Conservation (phyloP, 148 eudicot genomes). For the Heliosperma pusillum region DNA sequence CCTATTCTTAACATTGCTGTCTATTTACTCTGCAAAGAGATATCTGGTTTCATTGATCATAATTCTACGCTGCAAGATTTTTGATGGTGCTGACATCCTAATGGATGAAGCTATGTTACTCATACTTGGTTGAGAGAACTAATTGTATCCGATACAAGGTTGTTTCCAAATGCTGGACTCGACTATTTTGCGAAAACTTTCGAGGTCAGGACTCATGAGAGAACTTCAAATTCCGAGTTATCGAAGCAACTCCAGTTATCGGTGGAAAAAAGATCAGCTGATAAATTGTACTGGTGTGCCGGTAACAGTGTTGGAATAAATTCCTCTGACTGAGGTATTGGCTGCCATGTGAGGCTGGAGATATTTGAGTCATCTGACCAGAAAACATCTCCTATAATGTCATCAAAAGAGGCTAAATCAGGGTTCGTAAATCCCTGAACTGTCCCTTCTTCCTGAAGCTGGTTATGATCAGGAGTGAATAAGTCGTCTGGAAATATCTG, state of each 20-base stretch:
- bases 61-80: constrained; percentile 7
- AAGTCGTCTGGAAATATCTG: constrained; percentile 28
- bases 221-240: constrained; percentile 40
- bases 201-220: constrained; percentile 40
- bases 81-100: no score
- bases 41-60: constrained; percentile 1
- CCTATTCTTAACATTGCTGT: constrained; percentile 9
- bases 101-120: no score
- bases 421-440: constrained; percentile 33
- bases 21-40: constrained; percentile 14
- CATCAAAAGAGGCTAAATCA: constrained; percentile 35
- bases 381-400: constrained; percentile 41
- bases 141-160: neutral
- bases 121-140: no score
- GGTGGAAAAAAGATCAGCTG: constrained; percentile 25
- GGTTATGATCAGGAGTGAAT: constrained; percentile 15
- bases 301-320: constrained; percentile 36
- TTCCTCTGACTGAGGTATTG: constrained; percentile 40
- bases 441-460: constrained; percentile 26
- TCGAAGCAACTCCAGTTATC: constrained; percentile 63
- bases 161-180: neutral
- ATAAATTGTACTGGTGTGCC: constrained; percentile 31
- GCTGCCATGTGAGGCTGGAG: constrained; percentile 45
- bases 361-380: constrained; percentile 42
- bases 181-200: neutral